Evolutionary conservation across 2,329 filamentous ascomycete species (phyloP).

Genomic region (Chaetomium globosum): DNA sequence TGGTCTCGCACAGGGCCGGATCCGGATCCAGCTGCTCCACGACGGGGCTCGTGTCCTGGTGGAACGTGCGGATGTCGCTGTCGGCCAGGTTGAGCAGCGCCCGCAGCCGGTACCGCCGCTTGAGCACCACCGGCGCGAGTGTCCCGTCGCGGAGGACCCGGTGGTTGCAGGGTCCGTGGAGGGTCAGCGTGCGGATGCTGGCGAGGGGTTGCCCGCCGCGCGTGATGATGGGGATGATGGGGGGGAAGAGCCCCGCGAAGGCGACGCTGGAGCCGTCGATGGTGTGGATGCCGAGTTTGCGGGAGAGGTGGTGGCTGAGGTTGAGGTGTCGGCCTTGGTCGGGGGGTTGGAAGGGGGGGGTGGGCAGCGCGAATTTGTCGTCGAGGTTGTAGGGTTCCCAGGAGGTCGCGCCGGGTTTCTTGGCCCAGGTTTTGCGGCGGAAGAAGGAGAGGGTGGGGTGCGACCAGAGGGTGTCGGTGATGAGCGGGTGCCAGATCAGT

Average conservation of each 20-base stretch:
- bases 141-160: neutral
- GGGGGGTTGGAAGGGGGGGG: neutral
- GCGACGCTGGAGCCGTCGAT: neutral
- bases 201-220: neutral
- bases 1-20: neutral
- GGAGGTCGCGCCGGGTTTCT: too few species aligned
- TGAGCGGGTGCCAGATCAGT: constrained; percentile 2
- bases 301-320: neutral
- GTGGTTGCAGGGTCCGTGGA: neutral
- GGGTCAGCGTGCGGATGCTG: neutral
- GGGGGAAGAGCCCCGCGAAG: neutral
- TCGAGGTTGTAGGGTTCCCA: neutral
- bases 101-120: neutral
- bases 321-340: neutral
- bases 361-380: neutral
- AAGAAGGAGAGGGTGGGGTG: neutral
- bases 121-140: neutral
- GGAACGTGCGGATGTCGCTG: constrained; percentile 7
- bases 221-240: constrained; percentile 2
- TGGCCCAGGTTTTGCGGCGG: neutral
- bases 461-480: neutral
- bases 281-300: neutral
- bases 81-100: constrained; percentile 8
- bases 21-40: neutral
- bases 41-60: constrained; percentile 2